Evolutionary conservation across 345 rosid genomes (phyloP).

Genomic region (Brassica rapa): DNA sequence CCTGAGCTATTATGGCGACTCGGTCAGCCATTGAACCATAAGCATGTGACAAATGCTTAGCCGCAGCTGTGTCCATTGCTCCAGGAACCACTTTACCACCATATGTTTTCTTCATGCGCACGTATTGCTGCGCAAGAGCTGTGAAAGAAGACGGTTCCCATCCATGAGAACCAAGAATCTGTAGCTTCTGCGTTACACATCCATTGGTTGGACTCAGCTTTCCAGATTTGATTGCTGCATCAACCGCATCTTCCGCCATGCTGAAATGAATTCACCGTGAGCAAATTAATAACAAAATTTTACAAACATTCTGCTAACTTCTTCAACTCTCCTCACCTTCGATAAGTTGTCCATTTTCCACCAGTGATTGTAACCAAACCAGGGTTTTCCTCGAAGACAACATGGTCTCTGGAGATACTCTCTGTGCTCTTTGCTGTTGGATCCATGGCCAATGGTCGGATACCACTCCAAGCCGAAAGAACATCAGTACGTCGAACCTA

Average conservation of each 20-base stretch:
- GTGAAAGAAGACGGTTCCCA: slow-evolving; percentile 92
- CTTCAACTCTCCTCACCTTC: slow-evolving; percentile 54
- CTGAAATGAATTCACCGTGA: slow-evolving; percentile 50
- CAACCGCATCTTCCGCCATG: slow-evolving; percentile 99
- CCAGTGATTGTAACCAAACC: slow-evolving; percentile 97
- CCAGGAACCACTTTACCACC: slow-evolving; percentile 87
- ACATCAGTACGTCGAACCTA: slow-evolving; percentile 94
- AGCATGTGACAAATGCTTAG: slow-evolving; percentile 93
- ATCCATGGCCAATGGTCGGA: slow-evolving; percentile 90
- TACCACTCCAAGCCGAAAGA: slow-evolving; percentile 99
- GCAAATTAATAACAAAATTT: slow-evolving; percentile 10
- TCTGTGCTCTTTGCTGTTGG: slow-evolving; percentile 93
- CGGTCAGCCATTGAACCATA: slow-evolving; percentile 84
- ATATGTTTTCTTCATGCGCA: slow-evolving; percentile 82
- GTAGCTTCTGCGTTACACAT: slow-evolving; percentile 66
- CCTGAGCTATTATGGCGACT: slow-evolving; percentile 95
- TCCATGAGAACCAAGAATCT: slow-evolving; percentile 79
- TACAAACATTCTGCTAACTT: not conserved
- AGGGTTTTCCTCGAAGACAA: slow-evolving; percentile 79
- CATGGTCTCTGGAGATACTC: slow-evolving; percentile 96
- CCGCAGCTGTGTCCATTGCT: slow-evolving; percentile 81
- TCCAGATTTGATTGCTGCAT: slow-evolving; percentile 84
- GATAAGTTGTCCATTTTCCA: slow-evolving; percentile 98
- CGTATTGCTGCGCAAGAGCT: slow-evolving; percentile 82
- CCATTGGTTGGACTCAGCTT: slow-evolving; percentile 64